Base-by-base conservation (phyloP, 169 alveolate species). In the Cryptosporidium bovis region DNA sequence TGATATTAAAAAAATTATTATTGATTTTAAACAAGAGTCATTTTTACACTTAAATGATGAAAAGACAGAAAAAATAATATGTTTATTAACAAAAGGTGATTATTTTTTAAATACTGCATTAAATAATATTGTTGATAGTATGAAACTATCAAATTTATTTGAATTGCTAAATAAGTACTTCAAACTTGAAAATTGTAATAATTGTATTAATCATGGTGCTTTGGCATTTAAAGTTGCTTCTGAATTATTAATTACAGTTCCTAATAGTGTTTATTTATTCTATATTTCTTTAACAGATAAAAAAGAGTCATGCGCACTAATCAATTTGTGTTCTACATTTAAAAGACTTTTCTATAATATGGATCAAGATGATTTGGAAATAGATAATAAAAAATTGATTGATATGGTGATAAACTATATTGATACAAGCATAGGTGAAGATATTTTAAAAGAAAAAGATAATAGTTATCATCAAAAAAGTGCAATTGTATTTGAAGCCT, bases 181-280 rank as follows among this genome's bases (percentile, higher is more conserved):
- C 12, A 77, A 62, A 33, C 8, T 62, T 29, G 71, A 62, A 50
- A 44, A 10, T 51, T 77, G 87, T 33, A 64, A 71, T 24, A 62
- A 71, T 4, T 77, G 87, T 31, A 56, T 77, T 77, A 66, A 62
- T 7, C 87, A 77, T 51, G 44, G 51, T 24, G 34, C 7, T 16
- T 44, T 77, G 15, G 46, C 65, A 44, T 77, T 77, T 44, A 58
- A 77, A 27, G 44, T 60, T 53, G 48, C 55, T 6, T 34, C 64
- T 29, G 50, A 40, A 20, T 3, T 77, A 29, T 36, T 77, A 44
- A 58, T n/a, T 36, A 62, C 71, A 36, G 31, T 20, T 24, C 87
- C 87, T 2, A 60, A 60, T 46, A 34, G 65, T 44, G 64, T 77
- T n/a, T 77, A 77, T 77, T 34, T 77, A 8, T 31, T 77, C 6